Evolutionary conservation across 2,329 filamentous ascomycete species (phyloP), one percentile per base, ranked within the genome.

Genomic region (Dothideomycetes sp.): DNA sequence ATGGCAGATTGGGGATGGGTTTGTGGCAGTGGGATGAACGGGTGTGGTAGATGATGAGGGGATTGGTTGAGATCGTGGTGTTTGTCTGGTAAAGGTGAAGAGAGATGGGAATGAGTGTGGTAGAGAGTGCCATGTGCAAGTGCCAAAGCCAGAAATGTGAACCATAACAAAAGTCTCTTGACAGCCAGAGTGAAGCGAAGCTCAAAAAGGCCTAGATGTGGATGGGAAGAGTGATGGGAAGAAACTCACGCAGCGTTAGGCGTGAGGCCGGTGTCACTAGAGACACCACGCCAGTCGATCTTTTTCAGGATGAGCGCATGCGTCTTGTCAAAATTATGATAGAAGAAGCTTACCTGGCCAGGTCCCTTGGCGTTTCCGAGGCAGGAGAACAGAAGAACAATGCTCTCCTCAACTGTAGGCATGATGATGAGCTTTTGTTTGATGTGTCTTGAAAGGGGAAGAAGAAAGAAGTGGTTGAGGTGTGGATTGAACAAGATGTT

Each of bases 161-260:
- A n/a, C n/a, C n/a, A n/a, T n/a, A n/a, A n/a, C n/a, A n/a, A n/a
- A n/a, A n/a, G n/a, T n/a, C n/a, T n/a, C n/a, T n/a, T n/a, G n/a
- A n/a, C n/a, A n/a, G n/a, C n/a, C n/a, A n/a, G n/a, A n/a, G n/a
- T n/a, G n/a, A n/a, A n/a, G n/a, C n/a, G n/a, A n/a, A n/a, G n/a
- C n/a, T n/a, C n/a, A n/a, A n/a, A n/a, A n/a, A n/a, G n/a, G n/a
- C n/a, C n/a, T n/a, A n/a, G n/a, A n/a, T n/a, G n/a, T n/a, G n/a
- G n/a, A n/a, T n/a, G n/a, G n/a, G n/a, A 37, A 18, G 12, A 22
- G 17, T 29, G 27, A n/a, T 20, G 20, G 5, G 6, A 19, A 43
- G 22, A 23, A 18, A 72, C 80, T 69, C 70, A 84, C 81, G 80
- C 80, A 16, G 81, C 81, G 11, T 72, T 78, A 60, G 81, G 82